Base-by-base conservation (phyloP, 1,284 basidiomycete genomes). In the Rhodotorula sp. region DNA sequence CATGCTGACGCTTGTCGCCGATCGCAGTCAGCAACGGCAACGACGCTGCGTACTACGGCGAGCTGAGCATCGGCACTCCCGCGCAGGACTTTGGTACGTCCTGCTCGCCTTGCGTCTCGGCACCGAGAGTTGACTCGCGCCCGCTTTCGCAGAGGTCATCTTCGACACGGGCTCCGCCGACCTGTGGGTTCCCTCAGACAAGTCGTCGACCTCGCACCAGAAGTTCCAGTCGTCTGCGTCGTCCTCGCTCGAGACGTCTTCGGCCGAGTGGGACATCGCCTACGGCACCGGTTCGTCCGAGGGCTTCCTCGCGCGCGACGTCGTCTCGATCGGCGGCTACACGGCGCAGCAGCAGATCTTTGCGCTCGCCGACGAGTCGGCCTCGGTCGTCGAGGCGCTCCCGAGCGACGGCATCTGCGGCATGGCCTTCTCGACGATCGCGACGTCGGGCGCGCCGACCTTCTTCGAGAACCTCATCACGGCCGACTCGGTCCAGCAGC, bases 381-480 rank as follows among this genome's bases (percentile, higher is more conserved):
- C 75, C 0, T 56, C 64, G 3, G 68, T 72, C 27, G 63, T 76
- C 60, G 71, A 72, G 27, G 44, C 54, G 21, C 71, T 76, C 3
- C 70, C 70, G 2, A 45, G 27, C n/a, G 70, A 72, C 50, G 66
- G 66, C 1, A 71, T 74, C 64, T 57, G 57, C 52, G 73, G 74
- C 48, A 59, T 76, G 42, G 70, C 66, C 14, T 76, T 76, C 64
- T 72, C 70, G 42, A 73, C 75, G 8, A 77, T 75, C 56, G 71
- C 75, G 12, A 72, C 67, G 7, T 67, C 64, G n/a, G 75, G 75
- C 44, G 71, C 73, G 16, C 75, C 75, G 12, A 77, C 75, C 4
- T 59, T 66, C 45, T 75, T 77, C 44, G 74, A 77, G 53, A 75
- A 75, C 64, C 54, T 68, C 52, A 77, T 77, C 64, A 70, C 71